Evolutionary conservation across 2,329 filamentous ascomycete genomes (phyloP).

Genomic region (Apiospora arundinis): DNA sequence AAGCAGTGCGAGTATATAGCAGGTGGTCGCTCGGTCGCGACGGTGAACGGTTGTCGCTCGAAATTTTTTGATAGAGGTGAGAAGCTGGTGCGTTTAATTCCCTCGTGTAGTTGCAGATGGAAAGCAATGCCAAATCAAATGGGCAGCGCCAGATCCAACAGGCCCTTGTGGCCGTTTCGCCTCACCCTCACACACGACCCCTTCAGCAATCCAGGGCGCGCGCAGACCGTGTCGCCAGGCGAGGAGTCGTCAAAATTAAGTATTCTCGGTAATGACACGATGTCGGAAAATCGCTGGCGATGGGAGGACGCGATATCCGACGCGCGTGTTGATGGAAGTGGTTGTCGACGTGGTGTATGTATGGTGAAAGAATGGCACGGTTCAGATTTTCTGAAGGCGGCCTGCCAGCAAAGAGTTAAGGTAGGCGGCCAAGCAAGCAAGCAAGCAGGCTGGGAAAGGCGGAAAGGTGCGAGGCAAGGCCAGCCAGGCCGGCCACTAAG

Average conservation of each 20-base stretch:
- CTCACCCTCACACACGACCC: constrained; percentile 13
- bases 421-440: not conserved
- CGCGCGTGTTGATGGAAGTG: constrained; percentile 56
- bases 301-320: constrained; percentile 53
- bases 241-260: constrained; percentile 22
- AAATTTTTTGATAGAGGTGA: constrained; percentile 1
- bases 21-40: not conserved
- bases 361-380: constrained; percentile 20
- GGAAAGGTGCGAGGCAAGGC: not conserved
- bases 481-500: constrained; percentile 10
- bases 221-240: constrained; percentile 23
- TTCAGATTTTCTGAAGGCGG: constrained; percentile 20
- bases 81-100: not conserved
- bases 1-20: constrained; percentile 6
- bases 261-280: constrained; percentile 35
- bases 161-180: constrained; percentile 3
- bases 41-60: not conserved
- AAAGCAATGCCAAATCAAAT: constrained; percentile 8
- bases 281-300: constrained; percentile 42
- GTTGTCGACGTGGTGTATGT: constrained; percentile 18
- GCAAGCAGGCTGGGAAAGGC: not conserved
- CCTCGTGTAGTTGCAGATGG: not conserved
- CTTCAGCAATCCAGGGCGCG: constrained; percentile 19
- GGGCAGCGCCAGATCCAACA: constrained; percentile 19
- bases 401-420: constrained; percentile 12